Evolutionary conservation across 108 stramenopile genomes (phyloP).

Genomic region (Conticribra weissflogii): DNA sequence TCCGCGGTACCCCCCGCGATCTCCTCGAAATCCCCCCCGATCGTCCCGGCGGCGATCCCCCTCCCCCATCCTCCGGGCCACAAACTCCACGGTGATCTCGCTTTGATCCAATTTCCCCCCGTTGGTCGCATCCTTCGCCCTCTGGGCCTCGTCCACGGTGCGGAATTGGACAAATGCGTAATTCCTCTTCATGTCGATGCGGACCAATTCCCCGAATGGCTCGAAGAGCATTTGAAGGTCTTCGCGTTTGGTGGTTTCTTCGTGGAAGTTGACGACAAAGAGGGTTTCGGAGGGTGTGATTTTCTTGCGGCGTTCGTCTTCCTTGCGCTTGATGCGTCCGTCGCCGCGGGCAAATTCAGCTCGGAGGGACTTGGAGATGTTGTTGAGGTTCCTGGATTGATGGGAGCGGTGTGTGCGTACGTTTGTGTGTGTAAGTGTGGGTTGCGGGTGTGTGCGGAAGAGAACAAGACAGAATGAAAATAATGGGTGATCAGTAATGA

Average conservation of each 20-base stretch:
- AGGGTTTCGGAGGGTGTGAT: slow-evolving; percentile 79
- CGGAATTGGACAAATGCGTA: slow-evolving; percentile 90
- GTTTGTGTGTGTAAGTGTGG: slow-evolving; percentile 4
- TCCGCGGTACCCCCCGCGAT: slow-evolving; percentile 20
- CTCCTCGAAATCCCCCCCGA: slow-evolving; percentile 19
- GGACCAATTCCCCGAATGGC: slow-evolving; percentile 71
- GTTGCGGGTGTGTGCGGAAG: slow-evolving; percentile 1
- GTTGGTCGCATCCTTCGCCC: slow-evolving; percentile 82
- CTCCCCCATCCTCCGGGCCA: slow-evolving; percentile 61
- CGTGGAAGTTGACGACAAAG: slow-evolving; percentile 88
- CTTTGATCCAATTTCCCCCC: slow-evolving; percentile 86
- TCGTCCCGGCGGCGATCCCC: slow-evolving; percentile 4
- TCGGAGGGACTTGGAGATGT: slow-evolving; percentile 76
- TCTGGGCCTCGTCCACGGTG: slow-evolving; percentile 75
- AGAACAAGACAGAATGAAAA: slow-evolving; percentile 16
- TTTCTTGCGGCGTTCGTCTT: slow-evolving; percentile 90
- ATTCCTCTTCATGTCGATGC: slow-evolving; percentile 93
- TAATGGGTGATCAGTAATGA: slow-evolving; percentile 15
- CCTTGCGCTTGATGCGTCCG: slow-evolving; percentile 88
- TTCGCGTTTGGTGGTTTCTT: slow-evolving; percentile 86
- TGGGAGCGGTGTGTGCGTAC: not conserved
- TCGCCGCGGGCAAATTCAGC: slow-evolving; percentile 90
- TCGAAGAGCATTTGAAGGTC: slow-evolving; percentile 78
- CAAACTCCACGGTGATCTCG: slow-evolving; percentile 88
- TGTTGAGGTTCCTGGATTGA: slow-evolving; percentile 59